phyloP scores from a whole-genome alignment of 345 rosid genomes.

The Arabidopsis arenosa region DNA sequence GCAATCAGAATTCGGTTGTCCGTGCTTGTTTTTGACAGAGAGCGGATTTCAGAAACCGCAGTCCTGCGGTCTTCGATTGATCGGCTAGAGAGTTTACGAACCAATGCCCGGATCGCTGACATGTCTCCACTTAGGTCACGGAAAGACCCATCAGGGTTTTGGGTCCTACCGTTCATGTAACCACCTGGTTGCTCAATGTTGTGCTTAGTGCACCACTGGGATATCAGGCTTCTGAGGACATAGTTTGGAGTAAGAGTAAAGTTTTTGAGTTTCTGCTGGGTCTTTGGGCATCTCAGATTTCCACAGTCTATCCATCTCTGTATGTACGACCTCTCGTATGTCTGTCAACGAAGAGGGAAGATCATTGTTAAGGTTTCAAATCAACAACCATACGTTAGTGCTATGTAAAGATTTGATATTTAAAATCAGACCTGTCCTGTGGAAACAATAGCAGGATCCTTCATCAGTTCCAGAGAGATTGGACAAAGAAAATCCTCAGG shows the following conservation, averaged over 20 bases:
- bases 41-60: conserved; percentile 75
- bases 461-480: conserved; percentile 87
- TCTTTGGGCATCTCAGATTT: conserved; percentile 83
- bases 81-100: conserved; percentile 66
- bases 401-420: background rate
- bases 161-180: conserved; percentile 62
- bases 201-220: conserved; percentile 79
- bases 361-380: conserved; percentile 2
- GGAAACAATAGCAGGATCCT: conserved; percentile 91
- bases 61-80: conserved; percentile 60
- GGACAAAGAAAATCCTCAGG: conserved; percentile 93
- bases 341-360: conserved; percentile 57
- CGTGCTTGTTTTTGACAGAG: conserved; percentile 82
- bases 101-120: conserved; percentile 67
- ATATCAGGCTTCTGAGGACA: conserved; percentile 81
- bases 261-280: conserved; percentile 84
- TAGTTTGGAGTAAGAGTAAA: conserved; percentile 83
- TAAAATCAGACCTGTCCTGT: conserved; percentile 73
- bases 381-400: background rate
- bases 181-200: conserved; percentile 76
- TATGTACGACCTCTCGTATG: conserved; percentile 90
- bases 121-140: conserved; percentile 70
- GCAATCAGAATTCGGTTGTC: conserved; percentile 86
- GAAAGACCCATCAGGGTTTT: conserved; percentile 68
- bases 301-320: conserved; percentile 95